These are phyloP conservation scores for Cercophora sp. DNA, from an alignment of 495 filamentous ascomycete genomes.

Conservation along the genomic window DNA sequence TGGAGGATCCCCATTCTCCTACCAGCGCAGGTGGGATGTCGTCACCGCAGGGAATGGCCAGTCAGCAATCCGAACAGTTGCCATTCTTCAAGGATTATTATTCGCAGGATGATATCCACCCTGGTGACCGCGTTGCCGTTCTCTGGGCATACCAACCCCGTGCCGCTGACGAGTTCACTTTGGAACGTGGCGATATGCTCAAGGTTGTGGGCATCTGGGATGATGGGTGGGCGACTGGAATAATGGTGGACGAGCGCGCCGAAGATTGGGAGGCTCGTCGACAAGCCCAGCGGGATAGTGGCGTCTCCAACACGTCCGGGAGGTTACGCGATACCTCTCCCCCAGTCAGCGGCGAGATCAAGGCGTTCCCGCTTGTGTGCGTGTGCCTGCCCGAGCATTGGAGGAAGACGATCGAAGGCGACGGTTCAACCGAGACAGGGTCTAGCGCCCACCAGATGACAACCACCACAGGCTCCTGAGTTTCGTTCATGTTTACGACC, in stretches of 20 bases:
- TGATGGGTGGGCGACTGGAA: slow-evolving; percentile 97
- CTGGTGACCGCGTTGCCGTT: slow-evolving; percentile 82
- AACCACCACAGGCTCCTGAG: slow-evolving; percentile 28
- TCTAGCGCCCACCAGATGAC: slow-evolving; percentile 41
- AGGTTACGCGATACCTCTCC: slow-evolving; percentile 57
- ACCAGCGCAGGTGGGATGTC: slow-evolving; percentile 72
- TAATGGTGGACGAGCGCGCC: slow-evolving; percentile 73
- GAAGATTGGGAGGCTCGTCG: slow-evolving; percentile 82
- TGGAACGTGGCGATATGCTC: slow-evolving; percentile 97
- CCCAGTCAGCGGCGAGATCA: slow-evolving; percentile 76
- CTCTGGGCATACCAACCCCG: slow-evolving; percentile 97
- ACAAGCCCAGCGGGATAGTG: slow-evolving; percentile 82
- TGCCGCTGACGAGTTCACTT: slow-evolving; percentile 86
- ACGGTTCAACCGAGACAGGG: slow-evolving; percentile 56
- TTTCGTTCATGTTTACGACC: slow-evolving; percentile 22
- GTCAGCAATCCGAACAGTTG: slow-evolving; percentile 91
- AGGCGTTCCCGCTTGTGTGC: slow-evolving; percentile 97
- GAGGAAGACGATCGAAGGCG: slow-evolving; percentile 94
- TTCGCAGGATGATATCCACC: slow-evolving; percentile 91
- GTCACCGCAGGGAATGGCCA: slow-evolving; percentile 75
- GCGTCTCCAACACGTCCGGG: slow-evolving; percentile 80
- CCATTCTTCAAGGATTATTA: slow-evolving; percentile 98
- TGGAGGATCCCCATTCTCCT: slow-evolving; percentile 72
- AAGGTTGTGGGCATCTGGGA: slow-evolving; percentile 99
- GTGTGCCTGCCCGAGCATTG: slow-evolving; percentile 97